Conservation (phyloP, 2,329 filamentous ascomycete species). For the Fusarium camptoceras region DNA sequence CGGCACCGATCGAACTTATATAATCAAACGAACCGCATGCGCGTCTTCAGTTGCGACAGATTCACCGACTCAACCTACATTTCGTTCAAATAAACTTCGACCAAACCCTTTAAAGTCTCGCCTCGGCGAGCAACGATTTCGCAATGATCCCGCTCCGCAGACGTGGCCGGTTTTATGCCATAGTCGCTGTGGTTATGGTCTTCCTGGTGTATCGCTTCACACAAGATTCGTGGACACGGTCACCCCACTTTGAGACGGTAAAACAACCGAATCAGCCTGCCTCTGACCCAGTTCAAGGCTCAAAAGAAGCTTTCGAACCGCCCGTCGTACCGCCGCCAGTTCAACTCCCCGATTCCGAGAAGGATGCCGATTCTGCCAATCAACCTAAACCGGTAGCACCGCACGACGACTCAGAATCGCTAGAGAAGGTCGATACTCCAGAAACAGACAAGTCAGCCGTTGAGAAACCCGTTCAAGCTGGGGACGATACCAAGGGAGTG, state of each 20-base stretch:
- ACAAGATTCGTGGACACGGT: slow-evolving; percentile 55
- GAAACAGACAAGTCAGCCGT: slow-evolving; percentile 16
- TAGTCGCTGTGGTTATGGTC: slow-evolving; percentile 66
- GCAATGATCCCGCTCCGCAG: slow-evolving; percentile 65
- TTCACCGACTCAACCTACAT: not conserved
- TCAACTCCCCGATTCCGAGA: slow-evolving; percentile 30
- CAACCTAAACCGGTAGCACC: slow-evolving; percentile 19
- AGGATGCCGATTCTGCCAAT: slow-evolving; percentile 19
- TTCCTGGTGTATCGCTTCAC: slow-evolving; percentile 65
- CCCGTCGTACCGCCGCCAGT: slow-evolving; percentile 29
- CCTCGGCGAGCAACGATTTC: slow-evolving; percentile 42
- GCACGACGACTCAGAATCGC: slow-evolving; percentile 15
- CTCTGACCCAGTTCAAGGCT: slow-evolving; percentile 21
- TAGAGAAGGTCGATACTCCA: slow-evolving; percentile 8
- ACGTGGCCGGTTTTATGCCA: slow-evolving; percentile 70
- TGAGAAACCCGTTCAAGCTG: slow-evolving; percentile 13
- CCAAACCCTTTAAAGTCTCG: slow-evolving; percentile 37
- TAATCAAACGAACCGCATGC: not conserved
- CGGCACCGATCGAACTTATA: slow-evolving; percentile 12
- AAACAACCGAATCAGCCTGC: slow-evolving; percentile 20
- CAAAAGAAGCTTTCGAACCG: slow-evolving; percentile 35
- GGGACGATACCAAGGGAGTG: slow-evolving; percentile 9
- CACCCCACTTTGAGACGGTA: slow-evolving; percentile 25
- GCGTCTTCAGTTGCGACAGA: not conserved
- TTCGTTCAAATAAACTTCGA: not conserved